phyloP scores from a whole-genome alignment of 73 alveolate genomes.

The Effrenium voratum region DNA sequence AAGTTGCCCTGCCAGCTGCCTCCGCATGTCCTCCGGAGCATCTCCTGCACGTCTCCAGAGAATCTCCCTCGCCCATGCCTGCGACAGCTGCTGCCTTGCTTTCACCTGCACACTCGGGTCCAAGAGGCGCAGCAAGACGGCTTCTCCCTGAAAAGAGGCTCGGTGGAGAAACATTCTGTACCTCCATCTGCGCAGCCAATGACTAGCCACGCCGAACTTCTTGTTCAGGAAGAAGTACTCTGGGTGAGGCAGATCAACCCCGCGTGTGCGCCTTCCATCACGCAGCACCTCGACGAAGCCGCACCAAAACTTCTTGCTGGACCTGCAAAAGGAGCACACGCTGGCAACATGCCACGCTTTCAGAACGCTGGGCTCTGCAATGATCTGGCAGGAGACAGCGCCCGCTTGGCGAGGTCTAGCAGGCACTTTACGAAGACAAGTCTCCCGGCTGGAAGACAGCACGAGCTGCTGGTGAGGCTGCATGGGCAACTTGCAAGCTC shows the following conservation, averaged over 20 bases:
- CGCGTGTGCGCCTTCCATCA: neutral
- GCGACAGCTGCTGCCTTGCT: neutral
- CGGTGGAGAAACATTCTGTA: too few relatives aligned
- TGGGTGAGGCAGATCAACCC: neutral
- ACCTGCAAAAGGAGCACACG: neutral
- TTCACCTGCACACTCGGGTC: slow-evolving; percentile 37
- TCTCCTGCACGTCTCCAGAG: slow-evolving; percentile 24
- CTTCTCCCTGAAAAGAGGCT: slow-evolving; percentile 33
- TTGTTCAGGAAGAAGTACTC: slow-evolving; percentile 13
- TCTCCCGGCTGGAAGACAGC: neutral
- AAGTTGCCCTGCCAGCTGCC: neutral
- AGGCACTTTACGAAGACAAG: neutral
- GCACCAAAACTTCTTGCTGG: neutral
- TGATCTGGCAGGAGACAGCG: neutral
- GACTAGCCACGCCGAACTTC: slow-evolving; percentile 18
- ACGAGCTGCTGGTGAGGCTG: too few relatives aligned
- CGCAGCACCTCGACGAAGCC: neutral
- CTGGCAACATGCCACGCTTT: neutral
- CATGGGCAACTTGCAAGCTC: too few relatives aligned
- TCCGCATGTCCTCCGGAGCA: neutral
- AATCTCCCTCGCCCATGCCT: slow-evolving; percentile 25
- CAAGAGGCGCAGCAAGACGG: slow-evolving; percentile 17
- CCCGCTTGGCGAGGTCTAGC: neutral
- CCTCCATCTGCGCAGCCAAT: slow-evolving; percentile 40
- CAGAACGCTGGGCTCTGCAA: slow-evolving; percentile 4